A percentile compares a stretch with the other conserved stretches of the same genome.
Conservation (phyloP, 164 flowering plant species). For the Taxillus chinensis region DNA sequence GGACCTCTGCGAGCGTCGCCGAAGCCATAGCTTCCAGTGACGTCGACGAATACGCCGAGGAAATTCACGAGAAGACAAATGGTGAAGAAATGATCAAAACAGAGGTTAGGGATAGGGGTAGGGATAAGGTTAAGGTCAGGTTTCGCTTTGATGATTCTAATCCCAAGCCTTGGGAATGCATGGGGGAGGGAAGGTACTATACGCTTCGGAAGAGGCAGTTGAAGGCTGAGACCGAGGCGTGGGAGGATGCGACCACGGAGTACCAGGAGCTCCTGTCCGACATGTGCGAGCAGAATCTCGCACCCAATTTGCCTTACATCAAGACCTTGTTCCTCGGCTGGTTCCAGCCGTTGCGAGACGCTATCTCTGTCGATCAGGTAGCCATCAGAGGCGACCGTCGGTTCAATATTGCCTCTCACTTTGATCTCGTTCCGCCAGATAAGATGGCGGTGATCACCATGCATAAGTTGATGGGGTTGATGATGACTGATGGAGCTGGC, state of each 20-base stretch:
- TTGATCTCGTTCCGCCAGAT: slow-evolving; percentile 29
- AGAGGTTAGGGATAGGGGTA: slow-evolving; percentile 25
- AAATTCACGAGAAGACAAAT: slow-evolving; percentile 12
- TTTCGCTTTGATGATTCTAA: slow-evolving; percentile 2
- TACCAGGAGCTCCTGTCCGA: slow-evolving; percentile 45
- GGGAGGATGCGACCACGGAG: slow-evolving; percentile 61
- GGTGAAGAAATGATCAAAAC: too few species aligned
- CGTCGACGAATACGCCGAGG: slow-evolving; percentile 33
- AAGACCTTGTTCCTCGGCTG: slow-evolving; percentile 64
- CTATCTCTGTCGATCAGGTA: slow-evolving; percentile 40
- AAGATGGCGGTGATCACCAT: slow-evolving; percentile 45
- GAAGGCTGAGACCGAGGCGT: slow-evolving; percentile 62
- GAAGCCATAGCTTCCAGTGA: slow-evolving; percentile 34
- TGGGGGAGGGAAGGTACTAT: slow-evolving; percentile 25
- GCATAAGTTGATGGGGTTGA: slow-evolving; percentile 42
- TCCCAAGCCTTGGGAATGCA: slow-evolving; percentile 22
- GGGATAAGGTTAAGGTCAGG: slow-evolving; percentile 10
- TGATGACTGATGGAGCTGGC: slow-evolving; percentile 29
- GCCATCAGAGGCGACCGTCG: slow-evolving; percentile 13
- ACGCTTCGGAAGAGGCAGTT: slow-evolving; percentile 39
- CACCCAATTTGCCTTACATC: slow-evolving; percentile 62
- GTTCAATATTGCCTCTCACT: slow-evolving; percentile 22
- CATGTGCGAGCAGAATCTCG: slow-evolving; percentile 67
- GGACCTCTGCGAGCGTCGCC: slow-evolving; percentile 35
- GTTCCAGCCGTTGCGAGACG: slow-evolving; percentile 59